Evolutionary conservation across 139 green algal species (phyloP).

Genomic region (Chlamydomonas schloesseri): DNA sequence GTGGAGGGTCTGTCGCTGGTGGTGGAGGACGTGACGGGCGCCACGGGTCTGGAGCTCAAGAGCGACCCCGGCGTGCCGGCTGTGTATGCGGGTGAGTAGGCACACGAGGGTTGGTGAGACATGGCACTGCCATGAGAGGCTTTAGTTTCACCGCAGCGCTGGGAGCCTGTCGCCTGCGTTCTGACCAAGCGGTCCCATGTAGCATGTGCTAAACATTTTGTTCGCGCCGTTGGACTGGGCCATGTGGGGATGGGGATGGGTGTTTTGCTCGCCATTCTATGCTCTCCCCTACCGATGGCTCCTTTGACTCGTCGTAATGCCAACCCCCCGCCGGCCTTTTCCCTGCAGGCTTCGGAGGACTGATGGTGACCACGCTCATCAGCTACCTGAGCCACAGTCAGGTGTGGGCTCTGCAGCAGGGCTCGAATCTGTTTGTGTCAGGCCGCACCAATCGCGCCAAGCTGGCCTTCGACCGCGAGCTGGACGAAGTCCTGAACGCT

Average conservation of each 20-base stretch:
- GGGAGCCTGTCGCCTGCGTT: no score
- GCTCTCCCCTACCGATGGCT: no score
- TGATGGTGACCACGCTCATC: conserved; percentile 97
- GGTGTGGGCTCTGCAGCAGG: conserved; percentile 71
- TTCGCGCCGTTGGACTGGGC: no score
- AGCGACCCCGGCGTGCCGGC: conserved; percentile 94
- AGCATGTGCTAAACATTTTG: no score
- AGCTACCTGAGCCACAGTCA: conserved; percentile 96
- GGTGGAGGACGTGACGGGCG: conserved; percentile 80
- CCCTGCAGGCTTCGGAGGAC: conserved; percentile 73
- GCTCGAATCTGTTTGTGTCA: conserved; percentile 77
- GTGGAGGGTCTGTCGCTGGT: conserved; percentile 90
- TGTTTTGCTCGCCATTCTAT: no score
- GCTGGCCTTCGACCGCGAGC: conserved; percentile 86
- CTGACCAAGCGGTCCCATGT: no score
- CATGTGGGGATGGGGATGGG: no score
- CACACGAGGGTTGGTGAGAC: no score
- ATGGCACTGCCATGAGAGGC: no score
- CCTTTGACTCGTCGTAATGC: no score
- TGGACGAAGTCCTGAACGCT: conserved; percentile 77
- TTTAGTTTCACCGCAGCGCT: no score
- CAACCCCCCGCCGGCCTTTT: no score
- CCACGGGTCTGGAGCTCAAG: conserved; percentile 93
- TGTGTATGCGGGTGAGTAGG: conserved; percentile 88
- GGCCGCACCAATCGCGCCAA: conserved; percentile 90